These are phyloP conservation scores for Adansonia grandidieri DNA, from an alignment of 441 rosid genomes.

Conservation along the genomic window DNA sequence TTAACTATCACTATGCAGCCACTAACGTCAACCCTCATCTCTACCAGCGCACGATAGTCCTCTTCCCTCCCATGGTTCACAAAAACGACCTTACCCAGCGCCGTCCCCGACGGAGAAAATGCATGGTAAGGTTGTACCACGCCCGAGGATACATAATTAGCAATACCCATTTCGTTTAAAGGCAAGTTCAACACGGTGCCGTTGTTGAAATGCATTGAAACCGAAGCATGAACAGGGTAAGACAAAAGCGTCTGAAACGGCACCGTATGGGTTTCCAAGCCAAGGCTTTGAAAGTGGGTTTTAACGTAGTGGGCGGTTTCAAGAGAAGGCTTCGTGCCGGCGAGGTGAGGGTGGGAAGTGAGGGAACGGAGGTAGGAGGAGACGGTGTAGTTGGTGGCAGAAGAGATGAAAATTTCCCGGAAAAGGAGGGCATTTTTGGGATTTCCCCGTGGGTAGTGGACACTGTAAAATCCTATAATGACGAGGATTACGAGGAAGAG, in stretches of 20 bases:
- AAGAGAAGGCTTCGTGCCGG: conserved; percentile 69
- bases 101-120: conserved; percentile 85
- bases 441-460: conserved; percentile 47
- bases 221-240: conserved; percentile 60
- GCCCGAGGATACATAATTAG: conserved; percentile 23
- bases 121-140: conserved; percentile 86
- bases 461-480: conserved; percentile 60
- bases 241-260: conserved; percentile 71
- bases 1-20: conserved; percentile 69
- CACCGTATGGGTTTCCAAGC: conserved; percentile 55
- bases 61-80: conserved; percentile 74
- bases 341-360: conserved; percentile 85
- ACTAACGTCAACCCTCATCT: conserved; percentile 61
- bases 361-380: conserved; percentile 82
- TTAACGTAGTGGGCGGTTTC: conserved; percentile 57
- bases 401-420: conserved; percentile 67
- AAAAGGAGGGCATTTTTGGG: conserved; percentile 41
- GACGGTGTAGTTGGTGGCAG: conserved; percentile 73
- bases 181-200: conserved; percentile 44
- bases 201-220: conserved; percentile 61
- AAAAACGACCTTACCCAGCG: conserved; percentile 57
- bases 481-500: conserved; percentile 54
- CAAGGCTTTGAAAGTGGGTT: conserved; percentile 59
- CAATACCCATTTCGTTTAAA: conserved; percentile 45
- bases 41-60: conserved; percentile 67